A percentile compares a stretch with the other conserved stretches of the same genome.
Conservation (phyloP, 208 protist genomes). For the Trypanosoma vivax region DNA sequence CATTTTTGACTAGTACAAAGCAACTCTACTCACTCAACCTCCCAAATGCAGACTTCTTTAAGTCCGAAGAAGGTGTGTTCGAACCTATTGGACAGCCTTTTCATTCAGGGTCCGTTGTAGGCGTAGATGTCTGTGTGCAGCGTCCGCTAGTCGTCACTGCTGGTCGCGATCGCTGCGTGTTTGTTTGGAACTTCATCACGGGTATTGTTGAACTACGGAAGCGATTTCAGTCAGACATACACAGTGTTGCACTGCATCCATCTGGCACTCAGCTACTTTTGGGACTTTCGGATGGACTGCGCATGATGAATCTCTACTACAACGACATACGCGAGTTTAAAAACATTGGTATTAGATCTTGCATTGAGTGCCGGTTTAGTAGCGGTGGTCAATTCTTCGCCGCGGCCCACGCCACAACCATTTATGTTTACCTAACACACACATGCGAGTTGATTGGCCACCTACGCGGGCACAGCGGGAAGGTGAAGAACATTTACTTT, state of each 20-base stretch:
- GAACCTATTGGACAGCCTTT: slow-evolving; percentile 89
- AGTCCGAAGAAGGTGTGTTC: slow-evolving; percentile 89
- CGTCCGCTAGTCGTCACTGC: slow-evolving; percentile 94
- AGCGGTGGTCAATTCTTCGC: slow-evolving; percentile 96
- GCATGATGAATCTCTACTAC: slow-evolving; percentile 95
- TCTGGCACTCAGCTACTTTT: slow-evolving; percentile 93
- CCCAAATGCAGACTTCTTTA: slow-evolving; percentile 91
- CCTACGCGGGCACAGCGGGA: slow-evolving; percentile 94
- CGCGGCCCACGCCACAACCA: slow-evolving; percentile 92
- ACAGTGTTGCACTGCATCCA: slow-evolving; percentile 93
- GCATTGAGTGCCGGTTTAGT: slow-evolving; percentile 91
- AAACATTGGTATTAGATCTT: slow-evolving; percentile 91
- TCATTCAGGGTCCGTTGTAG: slow-evolving; percentile 83
- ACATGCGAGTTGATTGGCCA: slow-evolving; percentile 93
- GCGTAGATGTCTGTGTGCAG: slow-evolving; percentile 91
- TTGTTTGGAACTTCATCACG: slow-evolving; percentile 96
- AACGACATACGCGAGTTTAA: slow-evolving; percentile 93
- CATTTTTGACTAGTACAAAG: slow-evolving; percentile 88
- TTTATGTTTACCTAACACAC: slow-evolving; percentile 95
- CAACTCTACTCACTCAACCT: slow-evolving; percentile 92
- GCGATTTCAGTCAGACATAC: slow-evolving; percentile 88
- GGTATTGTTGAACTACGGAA: slow-evolving; percentile 90
- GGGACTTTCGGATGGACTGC: slow-evolving; percentile 92
- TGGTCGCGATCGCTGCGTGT: slow-evolving; percentile 81
- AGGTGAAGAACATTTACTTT: slow-evolving; percentile 85